Conservation (phyloP, 176 grass and related monocot genomes). For the Phyllostachys edulis region DNA sequence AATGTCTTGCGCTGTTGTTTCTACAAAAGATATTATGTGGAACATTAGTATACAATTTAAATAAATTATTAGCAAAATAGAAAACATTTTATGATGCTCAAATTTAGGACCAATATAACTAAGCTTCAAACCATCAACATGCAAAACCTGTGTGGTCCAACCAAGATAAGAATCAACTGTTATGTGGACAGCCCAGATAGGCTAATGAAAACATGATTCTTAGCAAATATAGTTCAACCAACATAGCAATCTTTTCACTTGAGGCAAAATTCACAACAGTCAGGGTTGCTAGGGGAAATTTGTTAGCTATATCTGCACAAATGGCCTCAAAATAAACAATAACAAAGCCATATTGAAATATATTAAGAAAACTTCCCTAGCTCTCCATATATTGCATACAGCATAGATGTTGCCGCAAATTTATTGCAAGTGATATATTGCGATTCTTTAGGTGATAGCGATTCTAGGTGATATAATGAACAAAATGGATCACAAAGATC, state of each 20-base stretch:
- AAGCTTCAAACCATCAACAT: constrained; percentile 81
- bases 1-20: too few relatives aligned
- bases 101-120: constrained; percentile 86
- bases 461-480: background rate
- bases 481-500: background rate
- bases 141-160: constrained; percentile 51
- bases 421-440: too few relatives aligned
- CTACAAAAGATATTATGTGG: too few relatives aligned
- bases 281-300: background rate
- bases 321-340: constrained; percentile 3
- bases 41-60: too few relatives aligned
- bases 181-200: too few relatives aligned
- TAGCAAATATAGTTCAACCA: constrained; percentile 29
- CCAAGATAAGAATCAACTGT: constrained; percentile 19
- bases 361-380: background rate
- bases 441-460: constrained; percentile 10
- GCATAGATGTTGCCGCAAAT: background rate
- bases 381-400: background rate
- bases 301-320: background rate
- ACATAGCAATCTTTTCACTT: constrained; percentile 8
- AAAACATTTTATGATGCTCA: constrained; percentile 98
- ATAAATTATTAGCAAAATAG: too few relatives aligned
- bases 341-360: background rate
- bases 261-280: constrained; percentile 8
- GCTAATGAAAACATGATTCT: background rate